A percentile compares a stretch with the other conserved stretches of the same genome.
These are phyloP conservation scores for Crithidia expoeki DNA, from an alignment of 208 protist species.

Conservation along the genomic window DNA sequence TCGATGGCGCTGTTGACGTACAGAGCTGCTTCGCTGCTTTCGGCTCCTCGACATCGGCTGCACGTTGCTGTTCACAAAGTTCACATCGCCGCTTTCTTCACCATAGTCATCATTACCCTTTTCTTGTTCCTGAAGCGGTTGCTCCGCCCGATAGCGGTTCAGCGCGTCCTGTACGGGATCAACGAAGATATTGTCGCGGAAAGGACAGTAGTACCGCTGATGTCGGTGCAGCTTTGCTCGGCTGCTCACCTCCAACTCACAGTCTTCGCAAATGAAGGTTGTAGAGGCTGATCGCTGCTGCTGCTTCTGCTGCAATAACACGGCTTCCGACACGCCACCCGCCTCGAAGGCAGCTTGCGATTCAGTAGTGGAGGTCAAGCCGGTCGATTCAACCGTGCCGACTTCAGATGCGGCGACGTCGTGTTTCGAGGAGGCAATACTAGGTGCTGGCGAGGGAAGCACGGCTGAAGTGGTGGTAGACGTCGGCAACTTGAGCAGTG, in stretches of 20 bases:
- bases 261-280: constrained; percentile 59
- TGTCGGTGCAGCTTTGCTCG: constrained; percentile 69
- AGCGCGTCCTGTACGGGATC: constrained; percentile 45
- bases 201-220: constrained; percentile 76
- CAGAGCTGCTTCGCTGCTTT: not conserved
- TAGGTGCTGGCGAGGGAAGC: not conserved
- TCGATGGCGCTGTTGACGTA: not conserved
- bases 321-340: not conserved
- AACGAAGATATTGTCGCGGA: constrained; percentile 71
- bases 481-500: constrained; percentile 23
- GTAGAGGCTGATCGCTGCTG: not conserved
- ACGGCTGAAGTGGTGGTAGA: constrained; percentile 7
- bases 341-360: constrained; percentile 1
- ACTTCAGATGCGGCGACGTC: not conserved
- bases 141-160: constrained; percentile 17
- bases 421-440: not conserved
- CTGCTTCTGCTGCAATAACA: not conserved
- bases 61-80: constrained; percentile 10
- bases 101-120: constrained; percentile 6
- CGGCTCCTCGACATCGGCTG: not conserved
- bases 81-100: constrained; percentile 12
- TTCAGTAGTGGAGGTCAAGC: not conserved
- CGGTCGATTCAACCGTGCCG: not conserved
- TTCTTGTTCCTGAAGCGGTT: constrained; percentile 17
- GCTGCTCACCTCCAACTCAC: constrained; percentile 72